A percentile compares a stretch with the other conserved stretches of the same genome.
Conservation (phyloP, 345 rosid species). For the Sonneratia alba region DNA sequence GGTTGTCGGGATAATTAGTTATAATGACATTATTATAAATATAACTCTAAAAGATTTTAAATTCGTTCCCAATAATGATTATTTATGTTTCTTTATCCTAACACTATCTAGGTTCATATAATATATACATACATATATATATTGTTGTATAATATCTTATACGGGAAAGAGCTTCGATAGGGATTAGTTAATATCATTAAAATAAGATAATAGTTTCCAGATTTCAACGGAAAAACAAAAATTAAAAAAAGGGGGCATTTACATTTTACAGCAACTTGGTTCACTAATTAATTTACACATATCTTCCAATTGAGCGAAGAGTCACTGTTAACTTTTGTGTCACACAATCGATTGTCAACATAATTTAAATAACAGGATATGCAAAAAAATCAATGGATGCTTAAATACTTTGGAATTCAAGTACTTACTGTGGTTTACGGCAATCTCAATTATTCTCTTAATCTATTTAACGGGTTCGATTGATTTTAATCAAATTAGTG, state of each 20-base stretch:
- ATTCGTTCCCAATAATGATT: too few species aligned
- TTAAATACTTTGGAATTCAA: background rate
- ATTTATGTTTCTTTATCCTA: too few species aligned
- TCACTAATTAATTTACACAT: background rate
- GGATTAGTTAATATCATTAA: background rate
- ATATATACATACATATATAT: too few species aligned
- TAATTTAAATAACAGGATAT: background rate
- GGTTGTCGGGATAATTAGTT: too few species aligned
- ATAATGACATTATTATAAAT: too few species aligned
- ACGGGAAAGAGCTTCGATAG: conserved; percentile 7
- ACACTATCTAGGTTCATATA: too few species aligned
- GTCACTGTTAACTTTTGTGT: background rate
- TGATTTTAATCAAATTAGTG: background rate
- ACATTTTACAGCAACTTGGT: too few species aligned
- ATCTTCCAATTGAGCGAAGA: background rate
- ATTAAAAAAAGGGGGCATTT: background rate
- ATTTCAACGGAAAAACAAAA: background rate
- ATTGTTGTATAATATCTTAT: background rate
- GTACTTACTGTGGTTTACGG: background rate
- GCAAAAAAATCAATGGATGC: background rate
- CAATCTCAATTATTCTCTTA: background rate
- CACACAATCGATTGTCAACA: background rate
- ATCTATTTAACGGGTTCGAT: background rate
- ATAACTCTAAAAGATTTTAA: too few species aligned
- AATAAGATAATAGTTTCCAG: background rate